Evolutionary conservation across 31 red algal species (phyloP).

Genomic region (Asparagopsis taxiformis): DNA sequence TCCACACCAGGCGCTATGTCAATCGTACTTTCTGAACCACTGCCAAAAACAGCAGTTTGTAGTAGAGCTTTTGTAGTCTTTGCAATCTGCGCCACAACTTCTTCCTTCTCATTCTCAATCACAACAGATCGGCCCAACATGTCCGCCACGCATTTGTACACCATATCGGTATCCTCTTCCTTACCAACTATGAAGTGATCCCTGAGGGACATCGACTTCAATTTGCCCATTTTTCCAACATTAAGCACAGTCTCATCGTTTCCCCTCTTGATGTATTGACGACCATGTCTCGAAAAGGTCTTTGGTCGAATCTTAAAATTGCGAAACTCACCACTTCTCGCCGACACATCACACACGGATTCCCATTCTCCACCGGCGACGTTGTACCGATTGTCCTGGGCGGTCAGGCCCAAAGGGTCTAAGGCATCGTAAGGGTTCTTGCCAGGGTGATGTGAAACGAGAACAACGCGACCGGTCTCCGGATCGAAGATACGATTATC

Average conservation of each 20-base stretch:
- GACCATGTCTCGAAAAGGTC: constrained; percentile 56
- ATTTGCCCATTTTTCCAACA: constrained; percentile 64
- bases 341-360: constrained; percentile 60
- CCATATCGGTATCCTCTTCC: constrained; percentile 36
- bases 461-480: constrained; percentile 26
- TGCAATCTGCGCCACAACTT: constrained; percentile 69
- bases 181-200: constrained; percentile 51
- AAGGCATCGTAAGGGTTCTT: constrained; percentile 81
- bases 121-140: constrained; percentile 58
- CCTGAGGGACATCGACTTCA: constrained; percentile 59
- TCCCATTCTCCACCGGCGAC: constrained; percentile 76
- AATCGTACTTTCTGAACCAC: constrained; percentile 67
- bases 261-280: constrained; percentile 59
- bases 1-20: constrained; percentile 85
- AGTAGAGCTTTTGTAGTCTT: constrained; percentile 75
- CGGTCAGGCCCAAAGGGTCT: constrained; percentile 59
- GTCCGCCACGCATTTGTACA: constrained; percentile 65
- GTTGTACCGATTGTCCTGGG: constrained; percentile 53
- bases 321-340: constrained; percentile 21
- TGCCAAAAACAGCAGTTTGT: constrained; percentile 62
- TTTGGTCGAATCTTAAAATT: constrained; percentile 85
- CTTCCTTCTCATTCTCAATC: constrained; percentile 67
- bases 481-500: constrained; percentile 72
- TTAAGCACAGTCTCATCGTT: constrained; percentile 50
- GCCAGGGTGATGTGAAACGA: constrained; percentile 69